Evolutionary conservation across 208 protist species (phyloP).

Genomic region (Trichomonas vaginalis): DNA sequence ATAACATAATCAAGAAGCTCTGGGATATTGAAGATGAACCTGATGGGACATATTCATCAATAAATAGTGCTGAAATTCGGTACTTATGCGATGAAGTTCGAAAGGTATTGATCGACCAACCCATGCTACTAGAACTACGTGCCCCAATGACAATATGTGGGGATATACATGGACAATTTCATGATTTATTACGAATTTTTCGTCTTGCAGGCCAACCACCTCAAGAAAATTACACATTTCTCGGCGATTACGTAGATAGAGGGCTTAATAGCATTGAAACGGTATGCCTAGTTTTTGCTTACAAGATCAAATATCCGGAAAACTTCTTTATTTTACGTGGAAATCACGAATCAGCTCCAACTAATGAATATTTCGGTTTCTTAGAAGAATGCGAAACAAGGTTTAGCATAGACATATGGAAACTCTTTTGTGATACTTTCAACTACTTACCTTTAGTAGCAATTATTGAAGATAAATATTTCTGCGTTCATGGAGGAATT

Average conservation of each 20-base stretch:
- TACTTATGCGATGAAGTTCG: background rate
- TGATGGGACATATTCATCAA: background rate
- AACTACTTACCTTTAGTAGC: slow-evolving; percentile 91
- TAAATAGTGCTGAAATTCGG: background rate
- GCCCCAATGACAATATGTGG: background rate
- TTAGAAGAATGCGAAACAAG: slow-evolving; percentile 71
- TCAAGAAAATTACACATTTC: background rate
- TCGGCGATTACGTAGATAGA: slow-evolving; percentile 16
- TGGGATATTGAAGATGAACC: background rate
- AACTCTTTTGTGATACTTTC: slow-evolving; percentile 96
- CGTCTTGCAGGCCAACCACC: background rate
- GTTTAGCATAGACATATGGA: slow-evolving; percentile 67
- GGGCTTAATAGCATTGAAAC: background rate
- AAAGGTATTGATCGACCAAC: background rate
- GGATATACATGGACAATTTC: slow-evolving; percentile 14
- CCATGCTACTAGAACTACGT: background rate
- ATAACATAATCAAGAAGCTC: background rate
- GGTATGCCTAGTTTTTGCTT: background rate
- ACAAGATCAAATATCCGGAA: slow-evolving; percentile 10
- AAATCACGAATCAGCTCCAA: slow-evolving; percentile 3
- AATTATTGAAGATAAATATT: slow-evolving; percentile 47
- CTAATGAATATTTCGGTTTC: slow-evolving; percentile 70
- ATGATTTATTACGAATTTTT: slow-evolving; percentile 12
- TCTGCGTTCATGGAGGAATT: slow-evolving; percentile 65
- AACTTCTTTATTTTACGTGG: slow-evolving; percentile 13